Base-by-base conservation (phyloP, 2,329 filamentous ascomycete genomes). In the Phyllosticta citrichinensis region DNA sequence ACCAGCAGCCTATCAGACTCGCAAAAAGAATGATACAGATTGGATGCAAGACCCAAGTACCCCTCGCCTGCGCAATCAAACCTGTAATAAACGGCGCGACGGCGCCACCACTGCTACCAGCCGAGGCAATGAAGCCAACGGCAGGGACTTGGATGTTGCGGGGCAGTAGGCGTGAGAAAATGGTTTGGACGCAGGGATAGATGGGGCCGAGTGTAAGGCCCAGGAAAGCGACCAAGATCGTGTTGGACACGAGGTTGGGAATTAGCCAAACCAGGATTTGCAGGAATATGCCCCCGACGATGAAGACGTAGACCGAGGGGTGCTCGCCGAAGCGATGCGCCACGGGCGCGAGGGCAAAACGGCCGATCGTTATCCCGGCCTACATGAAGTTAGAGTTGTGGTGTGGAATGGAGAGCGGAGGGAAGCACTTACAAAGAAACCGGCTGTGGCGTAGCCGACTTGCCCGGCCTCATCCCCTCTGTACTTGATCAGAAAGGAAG, bases 401-500 rank as follows among this genome's bases (percentile, higher is more conserved):
- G 6, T 8, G 12, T 12, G 12, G 35, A 11, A 14, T 5, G 12
- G 35, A n/a, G 14, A 8, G 14, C 5, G 3, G 17, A n/a, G 14
- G 35, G 35, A 40, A 40, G 40, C 40, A 47, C 40, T n/a, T n/a
- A 47, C 81, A 81, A 82, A 85, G 70, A 85, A 85, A 8, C 81
- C 82, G 1, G 88, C 80, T 1, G 88, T 91, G 22, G 94, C 88
- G 71, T 94, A 94, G 40, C 91, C 90, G n/a, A 94, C 88, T 3
- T 81, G 79, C 0, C 81, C 78, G 6, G 88, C 87, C 66, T 87
- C 80, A 14, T 88, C 89, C 61, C 84, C 77, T 47, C 89, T 85
- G 64, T 85, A 82, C 56, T 82, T 81, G 72, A 94, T 91, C 52
- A 95, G 77, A 76, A 92, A 95, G 2, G 87, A 91, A 64, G 93